Conservation (phyloP, 306 rosid species). For the Vicia villosa region DNA sequence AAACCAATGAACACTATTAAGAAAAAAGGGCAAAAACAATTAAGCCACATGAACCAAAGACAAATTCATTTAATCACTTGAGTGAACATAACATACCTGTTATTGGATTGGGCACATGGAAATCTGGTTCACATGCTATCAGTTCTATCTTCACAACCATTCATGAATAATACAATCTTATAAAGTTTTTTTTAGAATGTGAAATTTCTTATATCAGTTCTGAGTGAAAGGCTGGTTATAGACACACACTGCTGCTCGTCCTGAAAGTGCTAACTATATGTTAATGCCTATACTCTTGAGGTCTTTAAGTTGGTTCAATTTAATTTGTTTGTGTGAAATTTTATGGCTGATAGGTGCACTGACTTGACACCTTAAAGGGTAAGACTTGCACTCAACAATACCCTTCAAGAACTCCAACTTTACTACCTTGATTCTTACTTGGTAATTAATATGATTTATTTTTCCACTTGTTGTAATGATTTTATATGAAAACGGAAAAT, state of each 20-base stretch:
- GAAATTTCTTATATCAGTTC: neutral
- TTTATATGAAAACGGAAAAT: no score
- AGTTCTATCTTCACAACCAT: slow-evolving; percentile 45
- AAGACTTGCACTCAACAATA: slow-evolving; percentile 52
- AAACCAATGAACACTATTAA: neutral
- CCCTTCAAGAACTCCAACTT: slow-evolving; percentile 65
- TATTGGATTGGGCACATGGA: slow-evolving; percentile 63
- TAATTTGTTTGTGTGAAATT: slow-evolving; percentile 10
- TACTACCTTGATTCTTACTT: slow-evolving; percentile 65
- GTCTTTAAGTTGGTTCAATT: slow-evolving; percentile 7
- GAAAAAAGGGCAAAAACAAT: slow-evolving; percentile 40
- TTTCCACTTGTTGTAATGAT: neutral
- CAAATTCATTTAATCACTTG: slow-evolving; percentile 44
- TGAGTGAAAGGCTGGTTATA: slow-evolving; percentile 55
- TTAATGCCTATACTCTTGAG: neutral
- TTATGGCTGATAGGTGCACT: slow-evolving; percentile 50
- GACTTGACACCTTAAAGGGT: slow-evolving; percentile 68
- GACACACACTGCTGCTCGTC: slow-evolving; percentile 53
- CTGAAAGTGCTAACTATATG: neutral
- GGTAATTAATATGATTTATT: slow-evolving; percentile 34
- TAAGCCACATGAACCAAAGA: slow-evolving; percentile 38
- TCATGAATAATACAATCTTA: no score
- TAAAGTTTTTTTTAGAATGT: neutral
- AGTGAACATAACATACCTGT: slow-evolving; percentile 56
- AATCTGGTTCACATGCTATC: slow-evolving; percentile 49